phyloP scores from a whole-genome alignment of 306 rosid species.

The Senna tora region DNA sequence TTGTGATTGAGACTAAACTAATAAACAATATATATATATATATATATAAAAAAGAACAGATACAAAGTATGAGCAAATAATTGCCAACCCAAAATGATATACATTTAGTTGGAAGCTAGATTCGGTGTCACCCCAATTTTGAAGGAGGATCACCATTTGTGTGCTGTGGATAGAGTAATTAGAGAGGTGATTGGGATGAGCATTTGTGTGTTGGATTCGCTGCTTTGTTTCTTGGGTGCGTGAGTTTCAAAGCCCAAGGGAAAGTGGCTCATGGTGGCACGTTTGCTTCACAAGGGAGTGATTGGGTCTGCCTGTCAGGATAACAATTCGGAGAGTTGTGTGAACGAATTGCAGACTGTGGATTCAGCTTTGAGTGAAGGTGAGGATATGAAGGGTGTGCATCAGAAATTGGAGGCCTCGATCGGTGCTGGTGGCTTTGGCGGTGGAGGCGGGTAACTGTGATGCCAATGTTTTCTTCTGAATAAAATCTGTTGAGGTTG shows the following conservation, averaged over 20 bases:
- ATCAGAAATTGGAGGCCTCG: constrained; percentile 43
- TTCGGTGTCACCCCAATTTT: constrained; percentile 29
- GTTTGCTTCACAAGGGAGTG: constrained; percentile 48
- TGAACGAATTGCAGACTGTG: constrained; percentile 54
- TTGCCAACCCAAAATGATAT: too few relatives aligned
- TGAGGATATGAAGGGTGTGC: constrained; percentile 34
- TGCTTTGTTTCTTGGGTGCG: constrained; percentile 41
- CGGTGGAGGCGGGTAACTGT: too few relatives aligned
- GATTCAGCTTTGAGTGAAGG: constrained; percentile 47
- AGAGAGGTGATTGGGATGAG: constrained; percentile 41
- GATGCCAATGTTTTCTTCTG: too few relatives aligned
- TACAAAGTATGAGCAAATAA: too few relatives aligned
- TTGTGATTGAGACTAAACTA: too few relatives aligned
- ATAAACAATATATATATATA: too few relatives aligned
- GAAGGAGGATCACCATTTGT: constrained; percentile 40
- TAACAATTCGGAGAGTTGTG: neutral
- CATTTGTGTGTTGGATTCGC: constrained; percentile 45
- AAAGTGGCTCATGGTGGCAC: constrained; percentile 55
- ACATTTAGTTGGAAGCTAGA: constrained; percentile 48
- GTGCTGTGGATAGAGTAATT: constrained; percentile 31
- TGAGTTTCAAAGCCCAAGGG: constrained; percentile 46
- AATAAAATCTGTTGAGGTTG: too few relatives aligned
- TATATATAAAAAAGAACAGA: too few relatives aligned
- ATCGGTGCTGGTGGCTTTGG: too few relatives aligned
- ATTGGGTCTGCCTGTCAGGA: constrained; percentile 46